Conservation (phyloP, 139 green algal species). For the Limnomonas spitsbergensis region DNA sequence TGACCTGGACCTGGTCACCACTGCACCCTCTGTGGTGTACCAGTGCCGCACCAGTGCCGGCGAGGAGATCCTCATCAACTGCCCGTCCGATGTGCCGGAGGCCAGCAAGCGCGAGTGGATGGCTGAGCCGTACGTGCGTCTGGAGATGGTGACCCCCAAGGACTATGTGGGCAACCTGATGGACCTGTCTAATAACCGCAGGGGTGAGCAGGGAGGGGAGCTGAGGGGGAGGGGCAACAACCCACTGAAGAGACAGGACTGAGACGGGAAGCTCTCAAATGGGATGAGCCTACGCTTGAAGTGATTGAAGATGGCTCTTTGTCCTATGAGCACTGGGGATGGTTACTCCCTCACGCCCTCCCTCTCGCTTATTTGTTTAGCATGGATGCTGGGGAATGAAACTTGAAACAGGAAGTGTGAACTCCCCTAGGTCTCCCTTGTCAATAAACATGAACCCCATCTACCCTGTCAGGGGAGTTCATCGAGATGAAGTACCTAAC, state of each 20-base stretch:
- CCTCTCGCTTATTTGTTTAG: too few species aligned
- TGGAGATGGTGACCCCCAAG: constrained; percentile 58
- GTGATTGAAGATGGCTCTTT: too few species aligned
- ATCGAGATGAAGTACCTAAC: constrained; percentile 95
- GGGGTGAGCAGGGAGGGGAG: constrained; percentile 26
- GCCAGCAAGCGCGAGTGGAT: constrained; percentile 49
- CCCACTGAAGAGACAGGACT: too few species aligned
- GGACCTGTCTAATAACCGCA: constrained; percentile 74
- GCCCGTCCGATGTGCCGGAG: constrained; percentile 83
- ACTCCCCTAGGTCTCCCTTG: too few species aligned
- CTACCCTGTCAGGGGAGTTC: constrained; percentile 86
- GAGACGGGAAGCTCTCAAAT: too few species aligned
- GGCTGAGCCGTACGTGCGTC: constrained; percentile 84
- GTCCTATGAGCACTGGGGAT: too few species aligned
- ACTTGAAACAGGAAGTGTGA: too few species aligned
- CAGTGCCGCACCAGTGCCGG: constrained; percentile 60
- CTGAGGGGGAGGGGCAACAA: neutral
- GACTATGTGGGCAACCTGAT: constrained; percentile 95
- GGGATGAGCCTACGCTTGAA: too few species aligned
- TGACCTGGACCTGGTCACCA: constrained; percentile 94
- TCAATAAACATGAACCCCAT: too few species aligned
- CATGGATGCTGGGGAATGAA: too few species aligned
- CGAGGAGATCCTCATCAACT: constrained; percentile 66
- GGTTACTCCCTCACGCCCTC: too few species aligned
- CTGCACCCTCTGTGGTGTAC: constrained; percentile 93